phyloP scores from a whole-genome alignment of 352 stramenopile species.

The Blastocystis sp. region DNA sequence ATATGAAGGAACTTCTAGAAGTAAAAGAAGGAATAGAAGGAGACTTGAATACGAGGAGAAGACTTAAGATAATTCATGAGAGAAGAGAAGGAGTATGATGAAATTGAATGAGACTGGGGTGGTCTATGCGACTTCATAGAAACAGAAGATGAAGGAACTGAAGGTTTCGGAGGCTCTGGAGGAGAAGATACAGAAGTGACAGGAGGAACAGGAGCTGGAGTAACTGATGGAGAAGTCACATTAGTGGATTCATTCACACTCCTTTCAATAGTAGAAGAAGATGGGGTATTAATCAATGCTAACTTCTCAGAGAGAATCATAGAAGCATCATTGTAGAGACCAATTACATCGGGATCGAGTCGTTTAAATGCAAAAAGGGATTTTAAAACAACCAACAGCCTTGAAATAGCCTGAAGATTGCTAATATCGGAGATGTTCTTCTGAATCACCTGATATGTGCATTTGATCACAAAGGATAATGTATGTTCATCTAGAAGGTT shows the following conservation, averaged over 20 bases:
- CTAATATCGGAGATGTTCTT: background rate
- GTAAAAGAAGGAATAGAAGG: too few species aligned
- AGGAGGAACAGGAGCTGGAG: too few species aligned
- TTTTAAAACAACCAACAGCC: background rate
- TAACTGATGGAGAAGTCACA: too few species aligned
- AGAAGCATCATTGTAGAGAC: background rate
- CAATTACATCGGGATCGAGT: background rate
- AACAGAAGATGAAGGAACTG: too few species aligned
- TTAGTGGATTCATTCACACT: too few species aligned
- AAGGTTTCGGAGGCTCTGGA: too few species aligned
- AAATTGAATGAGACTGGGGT: too few species aligned
- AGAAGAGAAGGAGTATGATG: too few species aligned
- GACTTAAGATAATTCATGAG: too few species aligned
- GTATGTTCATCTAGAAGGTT: background rate
- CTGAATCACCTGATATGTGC: background rate
- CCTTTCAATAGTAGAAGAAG: background rate
- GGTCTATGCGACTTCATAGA: too few species aligned
- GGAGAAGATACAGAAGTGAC: too few species aligned
- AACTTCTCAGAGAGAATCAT: background rate
- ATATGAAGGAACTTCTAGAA: background rate
- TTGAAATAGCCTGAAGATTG: background rate
- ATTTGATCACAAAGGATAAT: background rate
- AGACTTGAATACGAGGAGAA: too few species aligned
- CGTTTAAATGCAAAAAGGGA: background rate
- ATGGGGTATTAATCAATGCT: background rate